Percentiles rank a stretch among this genome's conserved stretches.
Conservation (phyloP, 139 green algal genomes). For the Spirogloea muscicola region DNA sequence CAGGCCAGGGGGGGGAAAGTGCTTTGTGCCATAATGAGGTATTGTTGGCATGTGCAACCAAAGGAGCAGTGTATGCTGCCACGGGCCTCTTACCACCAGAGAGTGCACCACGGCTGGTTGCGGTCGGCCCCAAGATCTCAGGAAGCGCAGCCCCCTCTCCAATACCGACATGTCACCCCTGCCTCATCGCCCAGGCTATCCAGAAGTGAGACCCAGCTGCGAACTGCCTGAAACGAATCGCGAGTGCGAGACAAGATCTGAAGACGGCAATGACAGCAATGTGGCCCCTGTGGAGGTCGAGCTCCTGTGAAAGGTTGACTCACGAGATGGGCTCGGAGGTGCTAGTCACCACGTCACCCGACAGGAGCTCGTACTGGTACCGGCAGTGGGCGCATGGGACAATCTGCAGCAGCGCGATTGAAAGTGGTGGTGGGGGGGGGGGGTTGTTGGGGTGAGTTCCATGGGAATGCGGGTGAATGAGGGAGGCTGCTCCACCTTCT, state of each 20-base stretch:
- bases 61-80: neutral
- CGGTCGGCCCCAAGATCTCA: conserved; percentile 42
- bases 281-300: neutral
- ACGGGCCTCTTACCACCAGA: conserved; percentile 59
- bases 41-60: neutral
- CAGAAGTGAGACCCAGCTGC: neutral
- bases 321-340: conserved; percentile 62
- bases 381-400: conserved; percentile 38
- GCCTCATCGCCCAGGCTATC: conserved; percentile 2
- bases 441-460: too few species aligned
- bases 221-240: too few species aligned
- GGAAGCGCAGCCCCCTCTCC: conserved; percentile 6
- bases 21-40: neutral
- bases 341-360: conserved; percentile 54
- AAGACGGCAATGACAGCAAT: neutral
- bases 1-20: neutral
- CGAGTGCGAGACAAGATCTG: neutral
- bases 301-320: neutral
- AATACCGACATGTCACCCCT: neutral
- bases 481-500: too few species aligned
- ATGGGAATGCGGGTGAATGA: too few species aligned
- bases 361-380: conserved; percentile 87
- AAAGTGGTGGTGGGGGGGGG: too few species aligned
- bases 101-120: conserved; percentile 70
- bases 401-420: too few species aligned